phyloP scores from a whole-genome alignment of 2,329 filamentous ascomycete genomes.

The Hirsutella rhossiliensis region DNA sequence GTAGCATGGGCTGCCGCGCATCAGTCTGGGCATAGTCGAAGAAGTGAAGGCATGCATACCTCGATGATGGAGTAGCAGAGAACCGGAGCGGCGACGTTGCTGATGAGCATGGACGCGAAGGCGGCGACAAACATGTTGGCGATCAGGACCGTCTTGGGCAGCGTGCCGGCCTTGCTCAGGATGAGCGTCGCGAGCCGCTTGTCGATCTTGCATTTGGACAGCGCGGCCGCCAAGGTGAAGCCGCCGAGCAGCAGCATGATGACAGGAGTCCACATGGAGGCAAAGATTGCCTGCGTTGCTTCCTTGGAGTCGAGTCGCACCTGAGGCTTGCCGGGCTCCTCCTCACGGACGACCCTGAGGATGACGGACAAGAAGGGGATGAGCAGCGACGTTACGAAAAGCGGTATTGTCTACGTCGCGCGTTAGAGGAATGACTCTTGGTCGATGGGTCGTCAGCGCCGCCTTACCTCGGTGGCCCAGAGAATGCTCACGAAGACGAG shows the following conservation, averaged over 20 bases:
- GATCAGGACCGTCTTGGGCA: conserved; percentile 77
- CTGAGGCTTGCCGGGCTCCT: conserved; percentile 45
- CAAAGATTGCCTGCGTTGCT: conserved; percentile 75
- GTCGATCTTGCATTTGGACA: conserved; percentile 96
- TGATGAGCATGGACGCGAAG: conserved; percentile 98
- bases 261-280: conserved; percentile 97
- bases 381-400: conserved; percentile 89
- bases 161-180: conserved; percentile 88
- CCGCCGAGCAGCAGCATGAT: conserved; percentile 96
- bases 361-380: conserved; percentile 90
- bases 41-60: conserved; percentile 33
- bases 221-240: conserved; percentile 86
- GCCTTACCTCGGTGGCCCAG: conserved; percentile 83
- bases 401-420: conserved; percentile 62
- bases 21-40: conserved; percentile 4
- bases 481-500: conserved; percentile 85
- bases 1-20: conserved; percentile 62
- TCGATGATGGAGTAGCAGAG: conserved; percentile 97
- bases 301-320: conserved; percentile 64
- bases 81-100: conserved; percentile 93
- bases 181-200: conserved; percentile 96
- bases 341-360: conserved; percentile 70
- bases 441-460: background rate
- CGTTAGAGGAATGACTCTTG: conserved; percentile 4
- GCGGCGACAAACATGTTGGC: conserved; percentile 98